Base-by-base conservation (phyloP, 768 basidiomycete species). In the Pulveroboletus sp. region DNA sequence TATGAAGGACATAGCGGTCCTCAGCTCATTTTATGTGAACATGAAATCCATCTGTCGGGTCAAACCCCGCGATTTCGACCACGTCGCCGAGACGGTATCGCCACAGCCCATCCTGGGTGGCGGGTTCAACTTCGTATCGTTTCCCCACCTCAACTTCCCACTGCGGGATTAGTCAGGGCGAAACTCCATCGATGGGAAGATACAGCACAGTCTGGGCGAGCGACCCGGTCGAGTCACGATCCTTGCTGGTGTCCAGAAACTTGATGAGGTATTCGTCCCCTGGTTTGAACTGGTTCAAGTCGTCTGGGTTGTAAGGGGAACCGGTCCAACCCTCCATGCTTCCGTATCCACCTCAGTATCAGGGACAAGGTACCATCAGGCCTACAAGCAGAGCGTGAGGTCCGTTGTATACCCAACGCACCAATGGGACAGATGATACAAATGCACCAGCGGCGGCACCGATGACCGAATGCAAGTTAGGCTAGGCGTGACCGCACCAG, bases 1-100 rank as follows among this genome's bases (percentile, higher is more conserved):
- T 12, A 29, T 29, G 27, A 12, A 29, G 6, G 27, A 29, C 27
- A 29, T 29, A 12, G 27, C 27, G 12, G 27, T 12, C 27, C 27
- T 29, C 27, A 29, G 27, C 27, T 29, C 27, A 12, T 29, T 29
- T 29, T 29, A 6, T 12, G 27, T 29, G 6, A 29, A 6, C 27
- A 29, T 29, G 27, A 29, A 29, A 29, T 29, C 27, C 27, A 29
- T 29, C 27, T 6, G 12, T 12, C 12, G 27, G 27, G 27, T 29
- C 27, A 29, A 29, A 29, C 27, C 27, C 27, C 27, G 27, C 27
- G 12, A 29, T 29, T 12, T 29, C 26, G 23, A 59, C 32, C 19
- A 62, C 43, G 23, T 63, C 57, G 1, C 51, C 60, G 6, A 62
- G 48, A 19, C 53, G 49, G 39, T 59, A 58, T 1, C 56, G 53